Evolutionary conservation across 2,329 filamentous ascomycete species (phyloP).

Genomic region (Lachnellula occidentalis): DNA sequence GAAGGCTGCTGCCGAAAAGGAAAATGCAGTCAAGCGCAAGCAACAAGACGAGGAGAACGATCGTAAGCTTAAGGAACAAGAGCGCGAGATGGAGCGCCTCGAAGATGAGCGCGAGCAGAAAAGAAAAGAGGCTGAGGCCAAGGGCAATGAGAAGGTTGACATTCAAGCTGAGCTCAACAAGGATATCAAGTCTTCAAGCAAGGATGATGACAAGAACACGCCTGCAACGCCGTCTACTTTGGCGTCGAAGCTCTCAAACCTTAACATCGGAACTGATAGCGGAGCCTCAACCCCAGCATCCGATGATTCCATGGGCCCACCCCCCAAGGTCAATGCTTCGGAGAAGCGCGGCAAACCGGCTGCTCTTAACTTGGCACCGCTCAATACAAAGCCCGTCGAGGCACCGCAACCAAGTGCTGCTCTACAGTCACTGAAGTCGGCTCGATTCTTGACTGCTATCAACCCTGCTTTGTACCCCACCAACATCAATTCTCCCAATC

Average conservation of each 20-base stretch:
- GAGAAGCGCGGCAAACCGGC: constrained; percentile 74
- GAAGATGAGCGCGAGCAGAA: constrained; percentile 65
- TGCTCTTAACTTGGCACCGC: constrained; percentile 77
- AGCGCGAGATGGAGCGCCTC: constrained; percentile 65
- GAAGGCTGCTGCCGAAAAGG: constrained; percentile 36
- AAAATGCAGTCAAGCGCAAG: constrained; percentile 41
- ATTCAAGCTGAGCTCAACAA: constrained; percentile 8
- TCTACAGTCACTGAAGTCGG: constrained; percentile 86
- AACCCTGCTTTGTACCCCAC: constrained; percentile 75
- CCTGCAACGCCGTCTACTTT: constrained; percentile 29
- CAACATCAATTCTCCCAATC: constrained; percentile 84
- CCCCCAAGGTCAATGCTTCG: constrained; percentile 48
- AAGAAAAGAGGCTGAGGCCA: constrained; percentile 41
- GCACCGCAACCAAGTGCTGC: constrained; percentile 89
- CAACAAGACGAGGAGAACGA: constrained; percentile 51
- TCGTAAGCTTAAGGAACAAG: constrained; percentile 65
- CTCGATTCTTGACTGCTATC: constrained; percentile 78
- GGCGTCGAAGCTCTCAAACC: constrained; percentile 44
- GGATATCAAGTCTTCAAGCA: constrained; percentile 2
- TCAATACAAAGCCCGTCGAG: constrained; percentile 80
- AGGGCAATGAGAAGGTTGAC: constrained; percentile 1
- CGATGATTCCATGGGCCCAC: constrained; percentile 41
- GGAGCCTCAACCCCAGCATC: constrained; percentile 38
- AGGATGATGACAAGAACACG: constrained; percentile 23
- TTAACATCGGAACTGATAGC: constrained; percentile 42